Base-by-base conservation (phyloP, 495 filamentous ascomycete genomes). In the Corynascus novoguineensis region DNA sequence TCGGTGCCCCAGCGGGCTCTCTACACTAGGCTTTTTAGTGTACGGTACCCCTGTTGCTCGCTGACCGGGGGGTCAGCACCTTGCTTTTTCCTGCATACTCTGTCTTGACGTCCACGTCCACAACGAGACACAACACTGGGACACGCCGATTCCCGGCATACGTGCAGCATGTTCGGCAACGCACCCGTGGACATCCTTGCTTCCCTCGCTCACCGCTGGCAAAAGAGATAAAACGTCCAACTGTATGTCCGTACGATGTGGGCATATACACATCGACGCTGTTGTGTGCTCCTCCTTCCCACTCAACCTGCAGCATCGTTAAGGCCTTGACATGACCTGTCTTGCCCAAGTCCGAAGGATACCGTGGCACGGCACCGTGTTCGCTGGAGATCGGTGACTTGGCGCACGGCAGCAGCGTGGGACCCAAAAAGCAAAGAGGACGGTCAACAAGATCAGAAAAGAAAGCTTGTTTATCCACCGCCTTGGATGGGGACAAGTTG, bases 341-440 rank as follows among this genome's bases (percentile, higher is more conserved):
- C 59, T 34, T 38, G 19, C 53, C 42, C 54, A 41, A 54, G 38
- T 59, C 53, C 60, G 60, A 65, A 65, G 64, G 55, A 62, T 58
- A 42, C 46, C 59, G 65, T 61, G 57, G 53, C 57, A 65, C 58
- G 57, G 53, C 57, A 65, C 58, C 47, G 27, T 49, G 25, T 50
- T 34, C 28, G 45, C 49, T 22, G 44, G 50, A 40, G 48, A 29
- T 19, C 24, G 49, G 48, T 69, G 64, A 66, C 61, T 63, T 69
- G 66, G 66, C 64, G 48, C 48, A 47, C 60, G 41, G 41, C 38
- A 31, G 31, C 38, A 46, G 53, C 31, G 50, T 45, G 55, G 41
- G 41, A 53, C 45, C 37, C 52, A 57, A 51, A 51, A 51, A 51
- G 46, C 54, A 57, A 56, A 24, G 45, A 57, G 38, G 55, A 50